A percentile compares a stretch with the other conserved stretches of the same genome.
phyloP scores from a whole-genome alignment of 2,329 filamentous ascomycete species.

The Ophiostoma angusticollis region DNA sequence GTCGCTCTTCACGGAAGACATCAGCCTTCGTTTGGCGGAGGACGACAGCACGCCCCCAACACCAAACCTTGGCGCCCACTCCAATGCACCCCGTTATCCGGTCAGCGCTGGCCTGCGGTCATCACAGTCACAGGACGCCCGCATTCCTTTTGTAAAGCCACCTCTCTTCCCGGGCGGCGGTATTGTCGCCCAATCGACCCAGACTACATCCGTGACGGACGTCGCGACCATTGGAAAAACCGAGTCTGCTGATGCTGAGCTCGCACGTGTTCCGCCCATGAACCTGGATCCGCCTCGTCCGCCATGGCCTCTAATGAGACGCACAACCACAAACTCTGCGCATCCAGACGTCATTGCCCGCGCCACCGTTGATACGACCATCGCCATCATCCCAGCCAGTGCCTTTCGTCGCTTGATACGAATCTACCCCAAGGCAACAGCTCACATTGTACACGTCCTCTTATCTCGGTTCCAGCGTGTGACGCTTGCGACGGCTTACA shows the following conservation, averaged over 20 bases:
- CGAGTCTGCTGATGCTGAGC: slow-evolving; percentile 16
- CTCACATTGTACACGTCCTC: slow-evolving; percentile 96
- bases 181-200: slow-evolving; percentile 16
- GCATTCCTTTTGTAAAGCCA: slow-evolving; percentile 27
- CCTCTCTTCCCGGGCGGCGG: slow-evolving; percentile 20
- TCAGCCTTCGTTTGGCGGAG: slow-evolving; percentile 63
- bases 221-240: slow-evolving; percentile 3
- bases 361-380: slow-evolving; percentile 91
- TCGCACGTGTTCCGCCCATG: slow-evolving; percentile 60
- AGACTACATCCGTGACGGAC: too few relatives aligned
- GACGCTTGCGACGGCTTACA: slow-evolving; percentile 86
- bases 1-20: slow-evolving; percentile 90
- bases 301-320: slow-evolving; percentile 30
- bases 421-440: slow-evolving; percentile 89
- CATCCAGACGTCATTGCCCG: slow-evolving; percentile 97
- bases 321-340: slow-evolving; percentile 54
- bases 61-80: slow-evolving; percentile 18
- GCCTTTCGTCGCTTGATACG: slow-evolving; percentile 86
- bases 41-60: slow-evolving; percentile 34
- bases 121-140: slow-evolving; percentile 20
- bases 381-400: slow-evolving; percentile 94
- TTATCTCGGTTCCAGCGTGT: slow-evolving; percentile 87
- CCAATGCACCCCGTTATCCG: slow-evolving; percentile 18
- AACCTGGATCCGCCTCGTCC: slow-evolving; percentile 43
- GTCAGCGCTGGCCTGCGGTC: slow-evolving; percentile 20